A percentile compares a stretch with the other conserved stretches of the same genome.
These are phyloP conservation scores for Blepharisma japonicum DNA, from an alignment of 73 alveolate genomes.

Conservation along the genomic window DNA sequence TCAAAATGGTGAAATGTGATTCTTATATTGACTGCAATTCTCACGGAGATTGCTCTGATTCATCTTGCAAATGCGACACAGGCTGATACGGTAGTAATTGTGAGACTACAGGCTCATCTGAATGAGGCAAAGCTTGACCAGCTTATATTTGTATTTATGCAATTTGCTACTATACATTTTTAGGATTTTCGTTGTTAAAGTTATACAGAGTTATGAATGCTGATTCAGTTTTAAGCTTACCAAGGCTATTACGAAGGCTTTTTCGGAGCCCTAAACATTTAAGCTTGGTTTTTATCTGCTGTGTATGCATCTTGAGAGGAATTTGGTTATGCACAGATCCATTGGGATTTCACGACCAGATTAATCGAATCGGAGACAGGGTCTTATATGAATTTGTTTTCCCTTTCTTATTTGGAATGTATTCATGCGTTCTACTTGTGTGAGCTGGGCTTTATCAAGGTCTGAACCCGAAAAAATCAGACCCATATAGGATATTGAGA, in stretches of 20 bases:
- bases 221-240: background rate
- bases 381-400: slow-evolving; percentile 5
- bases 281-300: background rate
- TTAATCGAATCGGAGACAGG: slow-evolving; percentile 10
- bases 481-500: slow-evolving; percentile 3
- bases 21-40: too few species aligned
- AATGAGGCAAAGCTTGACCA: background rate
- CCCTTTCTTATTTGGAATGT: slow-evolving; percentile 18
- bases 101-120: background rate
- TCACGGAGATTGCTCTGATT: too few species aligned
- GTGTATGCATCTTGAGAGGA: background rate
- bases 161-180: background rate
- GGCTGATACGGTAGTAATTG: slow-evolving; percentile 12
- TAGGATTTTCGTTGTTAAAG: background rate
- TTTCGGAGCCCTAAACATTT: slow-evolving; percentile 6
- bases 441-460: slow-evolving; percentile 30
- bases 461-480: slow-evolving; percentile 9
- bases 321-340: background rate
- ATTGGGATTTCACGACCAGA: background rate
- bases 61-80: slow-evolving; percentile 9
- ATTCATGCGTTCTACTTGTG: background rate
- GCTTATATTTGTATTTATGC: background rate
- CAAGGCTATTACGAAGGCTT: background rate
- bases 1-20: too few species aligned
- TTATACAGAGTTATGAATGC: background rate